These are phyloP conservation scores for Quercus robur DNA, from an alignment of 306 rosid species.

Conservation along the genomic window DNA sequence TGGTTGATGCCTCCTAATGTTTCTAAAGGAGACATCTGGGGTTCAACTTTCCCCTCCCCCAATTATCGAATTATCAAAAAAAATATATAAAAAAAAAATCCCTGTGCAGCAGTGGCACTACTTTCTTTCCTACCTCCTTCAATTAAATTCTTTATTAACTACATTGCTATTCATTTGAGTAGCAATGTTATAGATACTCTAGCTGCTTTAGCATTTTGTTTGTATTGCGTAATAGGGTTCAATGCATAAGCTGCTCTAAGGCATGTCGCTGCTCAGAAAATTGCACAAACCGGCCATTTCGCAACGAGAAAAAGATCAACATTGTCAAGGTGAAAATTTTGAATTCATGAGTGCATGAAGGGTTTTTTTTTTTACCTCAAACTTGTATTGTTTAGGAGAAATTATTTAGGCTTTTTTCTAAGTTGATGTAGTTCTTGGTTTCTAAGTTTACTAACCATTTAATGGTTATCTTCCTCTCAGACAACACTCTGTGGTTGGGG, in stretches of 20 bases:
- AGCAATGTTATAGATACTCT: neutral
- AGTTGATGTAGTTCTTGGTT: neutral
- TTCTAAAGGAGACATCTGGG: neutral
- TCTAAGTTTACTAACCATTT: neutral
- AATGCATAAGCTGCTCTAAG: slow-evolving; percentile 96
- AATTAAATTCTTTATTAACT: neutral
- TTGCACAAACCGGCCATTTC: slow-evolving; percentile 88
- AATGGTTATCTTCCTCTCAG: slow-evolving; percentile 40
- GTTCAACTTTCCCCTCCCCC: neutral
- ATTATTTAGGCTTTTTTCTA: neutral
- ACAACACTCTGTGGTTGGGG: slow-evolving; percentile 98
- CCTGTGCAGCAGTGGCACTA: neutral
- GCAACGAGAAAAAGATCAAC: slow-evolving; percentile 79
- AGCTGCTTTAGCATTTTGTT: slow-evolving; percentile 5
- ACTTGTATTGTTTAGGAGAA: neutral
- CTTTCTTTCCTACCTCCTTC: neutral
- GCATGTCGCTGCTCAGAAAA: slow-evolving; percentile 77
- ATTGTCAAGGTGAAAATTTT: slow-evolving; percentile 61
- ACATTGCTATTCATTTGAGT: neutral
- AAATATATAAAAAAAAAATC: no score
- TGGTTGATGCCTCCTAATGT: no score
- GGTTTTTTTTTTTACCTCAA: neutral
- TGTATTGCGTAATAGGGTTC: slow-evolving; percentile 55
- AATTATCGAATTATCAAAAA: no score
- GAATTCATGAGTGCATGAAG: neutral